Conservation (phyloP, 495 filamentous ascomycete genomes). For the Parathielavia hyrcaniae region DNA sequence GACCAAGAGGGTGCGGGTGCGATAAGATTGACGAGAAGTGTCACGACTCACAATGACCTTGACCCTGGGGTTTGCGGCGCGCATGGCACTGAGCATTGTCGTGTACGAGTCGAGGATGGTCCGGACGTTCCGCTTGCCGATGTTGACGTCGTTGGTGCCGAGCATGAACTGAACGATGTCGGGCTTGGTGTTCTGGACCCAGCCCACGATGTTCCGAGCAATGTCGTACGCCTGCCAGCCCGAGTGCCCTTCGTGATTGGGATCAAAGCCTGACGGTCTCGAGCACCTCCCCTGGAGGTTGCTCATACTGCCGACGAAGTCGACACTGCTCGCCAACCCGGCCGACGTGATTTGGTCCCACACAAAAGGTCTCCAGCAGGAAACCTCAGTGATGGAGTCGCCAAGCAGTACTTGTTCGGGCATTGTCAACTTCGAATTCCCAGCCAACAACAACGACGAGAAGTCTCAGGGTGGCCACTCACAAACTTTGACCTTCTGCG, state of each 20-base stretch:
- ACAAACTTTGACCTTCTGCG: constrained; percentile 25
- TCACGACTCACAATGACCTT: constrained; percentile 31
- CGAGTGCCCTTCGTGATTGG: constrained; percentile 37
- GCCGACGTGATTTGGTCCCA: constrained; percentile 29
- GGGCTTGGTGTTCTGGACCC: constrained; percentile 31
- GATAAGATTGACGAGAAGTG: not conserved
- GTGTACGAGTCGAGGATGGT: constrained; percentile 36
- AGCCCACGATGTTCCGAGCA: constrained; percentile 32
- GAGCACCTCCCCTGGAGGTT: constrained; percentile 23
- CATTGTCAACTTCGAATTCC: not conserved
- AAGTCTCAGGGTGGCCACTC: not conserved
- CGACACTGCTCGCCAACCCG: constrained; percentile 26
- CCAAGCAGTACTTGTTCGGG: constrained; percentile 27
- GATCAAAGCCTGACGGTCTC: constrained; percentile 22
- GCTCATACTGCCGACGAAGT: constrained; percentile 35
- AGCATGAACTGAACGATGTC: constrained; percentile 40
- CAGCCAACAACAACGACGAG: not conserved
- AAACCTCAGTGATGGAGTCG: constrained; percentile 36
- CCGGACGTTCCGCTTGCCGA: constrained; percentile 22
- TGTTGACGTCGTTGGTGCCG: constrained; percentile 39
- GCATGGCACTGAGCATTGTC: constrained; percentile 30
- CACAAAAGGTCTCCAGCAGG: constrained; percentile 34
- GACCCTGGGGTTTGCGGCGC: constrained; percentile 28
- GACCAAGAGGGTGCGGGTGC: not conserved
- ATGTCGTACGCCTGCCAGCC: constrained; percentile 38